Conservation (phyloP, 73 alveolate species). For the Paramecium bursaria region DNA sequence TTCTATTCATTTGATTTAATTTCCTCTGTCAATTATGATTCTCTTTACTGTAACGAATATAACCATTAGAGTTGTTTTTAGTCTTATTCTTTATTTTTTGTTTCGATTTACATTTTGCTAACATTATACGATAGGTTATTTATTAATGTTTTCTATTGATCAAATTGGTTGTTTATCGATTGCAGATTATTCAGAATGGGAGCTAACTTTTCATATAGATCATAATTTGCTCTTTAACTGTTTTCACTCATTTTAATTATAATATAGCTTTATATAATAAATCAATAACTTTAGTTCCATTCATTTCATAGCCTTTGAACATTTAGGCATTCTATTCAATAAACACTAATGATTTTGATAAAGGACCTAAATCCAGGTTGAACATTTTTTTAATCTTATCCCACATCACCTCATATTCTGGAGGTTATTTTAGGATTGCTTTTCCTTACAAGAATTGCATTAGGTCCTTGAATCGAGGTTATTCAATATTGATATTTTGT, state of each 20-base stretch:
- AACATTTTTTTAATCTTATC: too few species aligned
- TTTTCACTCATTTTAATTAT: constrained; percentile 5
- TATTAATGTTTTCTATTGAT: background rate
- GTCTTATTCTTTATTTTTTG: constrained; percentile 22
- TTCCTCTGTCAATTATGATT: background rate
- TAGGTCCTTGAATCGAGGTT: too few species aligned
- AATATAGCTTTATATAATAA: too few species aligned
- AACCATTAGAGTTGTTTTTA: constrained; percentile 29
- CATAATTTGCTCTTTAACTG: constrained; percentile 46
- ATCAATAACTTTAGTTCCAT: too few species aligned
- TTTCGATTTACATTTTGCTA: background rate
- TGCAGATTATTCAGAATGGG: constrained; percentile 14
- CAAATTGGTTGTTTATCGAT: constrained; percentile 22
- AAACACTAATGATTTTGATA: too few species aligned
- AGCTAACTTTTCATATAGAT: constrained; percentile 30
- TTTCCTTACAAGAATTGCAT: too few species aligned
- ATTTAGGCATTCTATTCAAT: too few species aligned
- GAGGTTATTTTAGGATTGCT: too few species aligned
- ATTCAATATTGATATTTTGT: too few species aligned
- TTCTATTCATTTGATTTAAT: constrained; percentile 18
- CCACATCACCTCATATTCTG: too few species aligned
- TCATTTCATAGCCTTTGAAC: too few species aligned
- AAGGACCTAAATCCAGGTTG: too few species aligned
- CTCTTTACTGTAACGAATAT: constrained; percentile 43
- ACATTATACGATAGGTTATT: background rate